These are phyloP conservation scores for Neospora caninum DNA, from an alignment of 169 alveolate genomes.

Conservation along the genomic window DNA sequence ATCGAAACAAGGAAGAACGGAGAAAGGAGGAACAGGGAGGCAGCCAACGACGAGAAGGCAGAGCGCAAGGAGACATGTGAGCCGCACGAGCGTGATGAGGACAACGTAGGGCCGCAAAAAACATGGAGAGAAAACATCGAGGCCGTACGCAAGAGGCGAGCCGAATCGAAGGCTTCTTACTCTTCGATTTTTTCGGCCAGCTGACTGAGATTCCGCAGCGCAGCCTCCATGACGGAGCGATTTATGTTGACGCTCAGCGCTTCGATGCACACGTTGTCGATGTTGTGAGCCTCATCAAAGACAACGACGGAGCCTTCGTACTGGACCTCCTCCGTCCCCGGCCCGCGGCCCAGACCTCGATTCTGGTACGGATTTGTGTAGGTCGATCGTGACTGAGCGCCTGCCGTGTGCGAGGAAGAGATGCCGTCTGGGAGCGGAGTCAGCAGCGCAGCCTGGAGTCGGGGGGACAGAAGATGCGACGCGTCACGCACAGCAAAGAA, in stretches of 20 bases:
- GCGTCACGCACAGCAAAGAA: too few relatives aligned
- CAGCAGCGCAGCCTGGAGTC: constrained; percentile 37
- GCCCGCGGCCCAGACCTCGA: background rate
- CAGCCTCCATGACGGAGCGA: constrained; percentile 84
- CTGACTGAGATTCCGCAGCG: constrained; percentile 83
- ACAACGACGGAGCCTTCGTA: constrained; percentile 91
- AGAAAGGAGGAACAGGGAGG: too few relatives aligned
- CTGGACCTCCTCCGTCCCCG: background rate
- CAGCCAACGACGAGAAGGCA: too few relatives aligned
- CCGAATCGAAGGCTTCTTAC: background rate
- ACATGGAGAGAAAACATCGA: too few relatives aligned
- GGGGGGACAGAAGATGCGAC: background rate
- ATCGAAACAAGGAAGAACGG: too few relatives aligned
- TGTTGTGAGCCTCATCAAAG: constrained; percentile 98
- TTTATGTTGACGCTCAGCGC: constrained; percentile 93
- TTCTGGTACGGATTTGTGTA: constrained; percentile 7
- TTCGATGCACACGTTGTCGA: constrained; percentile 98
- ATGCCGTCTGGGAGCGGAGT: constrained; percentile 1
- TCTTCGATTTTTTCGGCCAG: constrained; percentile 79
- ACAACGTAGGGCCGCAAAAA: too few relatives aligned
- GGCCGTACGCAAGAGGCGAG: too few relatives aligned
- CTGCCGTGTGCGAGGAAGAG: constrained; percentile 19
- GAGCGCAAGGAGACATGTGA: too few relatives aligned
- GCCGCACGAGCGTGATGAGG: too few relatives aligned
- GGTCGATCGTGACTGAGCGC: background rate